Evolutionary conservation across 2,329 filamentous ascomycete genomes (phyloP), one percentile per base, ranked within the genome.

Genomic region (Fusarium udum): DNA sequence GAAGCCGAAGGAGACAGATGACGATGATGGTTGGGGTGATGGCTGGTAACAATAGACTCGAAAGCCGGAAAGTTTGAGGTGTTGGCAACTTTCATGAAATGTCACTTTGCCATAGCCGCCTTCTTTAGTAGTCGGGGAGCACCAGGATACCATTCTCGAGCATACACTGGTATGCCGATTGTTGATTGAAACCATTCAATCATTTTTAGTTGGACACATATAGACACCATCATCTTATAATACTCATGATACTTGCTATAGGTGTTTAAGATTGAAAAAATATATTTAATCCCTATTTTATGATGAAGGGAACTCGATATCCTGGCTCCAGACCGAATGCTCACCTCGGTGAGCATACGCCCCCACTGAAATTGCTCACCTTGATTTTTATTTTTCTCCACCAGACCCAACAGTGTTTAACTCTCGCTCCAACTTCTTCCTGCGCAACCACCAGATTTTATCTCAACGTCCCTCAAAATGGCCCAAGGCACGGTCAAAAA

Each of bases 21-120:
- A 87, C 31, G 88, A 89, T 49, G 90, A 91, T 76, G 89, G 86
- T 3, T 92, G 91, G 91, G 91, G 89, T 10, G 90, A 92, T 71
- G 89, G 89, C 13, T 92, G 90, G 90, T 90, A 82, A 74, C 15
- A 16, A 15, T 15, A 15, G 28, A 20, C 10, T 32, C 26, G n/a
- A 42, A 32, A 39, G 18, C 7, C 16, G 45, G 16, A 4, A 40
- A 43, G 52, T 8, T 34, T 15, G 31, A 26, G 46, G 24, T 18
- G 49, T 52, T 26, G 18, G 28, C 40, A 48, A 40, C 28, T 52
- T 57, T 43, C 61, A 39, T 42, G 15, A 31, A 62, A 37, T 61
- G 36, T n/a, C 16, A 57, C 36, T 42, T 66, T 65, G 24, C 32
- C 34, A 61, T 67, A 42, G 55, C 71, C 42, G 37, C 52, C 24